These are phyloP conservation scores for Neostapfia colusana DNA, from an alignment of 176 grass and related monocot species.

Conservation along the genomic window DNA sequence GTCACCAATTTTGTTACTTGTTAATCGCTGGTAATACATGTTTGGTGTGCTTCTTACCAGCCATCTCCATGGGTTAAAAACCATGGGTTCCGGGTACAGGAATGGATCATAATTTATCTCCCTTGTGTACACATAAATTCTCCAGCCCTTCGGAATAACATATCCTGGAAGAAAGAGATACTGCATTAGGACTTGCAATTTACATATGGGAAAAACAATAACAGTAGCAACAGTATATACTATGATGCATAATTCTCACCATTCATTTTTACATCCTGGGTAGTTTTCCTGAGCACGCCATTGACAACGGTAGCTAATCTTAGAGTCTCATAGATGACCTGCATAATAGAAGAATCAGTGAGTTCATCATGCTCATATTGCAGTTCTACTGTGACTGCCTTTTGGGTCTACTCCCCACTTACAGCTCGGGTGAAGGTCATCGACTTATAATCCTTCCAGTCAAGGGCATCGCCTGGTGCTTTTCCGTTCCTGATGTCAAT, in stretches of 20 bases:
- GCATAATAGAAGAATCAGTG: slow-evolving; percentile 21
- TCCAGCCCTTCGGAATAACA: slow-evolving; percentile 89
- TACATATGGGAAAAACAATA: not conserved
- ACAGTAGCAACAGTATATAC: not conserved
- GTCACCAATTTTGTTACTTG: no score
- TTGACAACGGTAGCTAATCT: slow-evolving; percentile 94
- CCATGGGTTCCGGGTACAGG: slow-evolving; percentile 74
- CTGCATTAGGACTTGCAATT: slow-evolving; percentile 12
- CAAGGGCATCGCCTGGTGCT: slow-evolving; percentile 45
- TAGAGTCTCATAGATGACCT: slow-evolving; percentile 89
- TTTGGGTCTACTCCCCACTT: slow-evolving; percentile 36
- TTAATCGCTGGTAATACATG: slow-evolving; percentile 8
- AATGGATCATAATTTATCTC: slow-evolving; percentile 95
- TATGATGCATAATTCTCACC: slow-evolving; percentile 45
- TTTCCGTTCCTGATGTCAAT: slow-evolving; percentile 64
- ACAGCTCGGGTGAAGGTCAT: slow-evolving; percentile 94
- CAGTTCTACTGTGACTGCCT: not conserved
- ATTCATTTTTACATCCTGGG: slow-evolving; percentile 84
- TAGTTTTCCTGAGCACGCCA: slow-evolving; percentile 92
- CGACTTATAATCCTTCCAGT: slow-evolving; percentile 82
- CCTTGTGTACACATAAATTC: slow-evolving; percentile 93
- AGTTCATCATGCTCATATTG: slow-evolving; percentile 8
- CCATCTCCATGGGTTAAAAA: slow-evolving; percentile 99
- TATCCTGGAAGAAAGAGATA: slow-evolving; percentile 61
- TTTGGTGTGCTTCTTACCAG: slow-evolving; percentile 55